A percentile compares a stretch with the other conserved stretches of the same genome.
Evolutionary conservation across 129 eudicot species (phyloP).

Genomic region (Chrysanthemum lavandulifolium): DNA sequence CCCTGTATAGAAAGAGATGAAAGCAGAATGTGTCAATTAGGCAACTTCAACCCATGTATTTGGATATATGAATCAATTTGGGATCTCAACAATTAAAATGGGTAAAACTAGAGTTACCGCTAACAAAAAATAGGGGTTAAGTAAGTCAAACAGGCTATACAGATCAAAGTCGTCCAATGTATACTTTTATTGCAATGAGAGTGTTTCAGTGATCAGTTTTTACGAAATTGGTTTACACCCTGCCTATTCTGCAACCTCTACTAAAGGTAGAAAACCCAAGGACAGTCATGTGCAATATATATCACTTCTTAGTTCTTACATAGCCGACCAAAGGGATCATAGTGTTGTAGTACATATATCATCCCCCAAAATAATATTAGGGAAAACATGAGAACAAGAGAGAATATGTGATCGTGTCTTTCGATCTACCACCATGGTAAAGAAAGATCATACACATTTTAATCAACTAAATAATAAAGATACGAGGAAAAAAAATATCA

Average conservation of each 20-base stretch:
- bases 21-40: not conserved
- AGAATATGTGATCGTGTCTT: not conserved
- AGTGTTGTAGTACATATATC: not conserved
- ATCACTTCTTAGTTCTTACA: not conserved
- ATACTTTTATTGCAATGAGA: no score
- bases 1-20: slow-evolving; percentile 39
- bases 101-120: no score
- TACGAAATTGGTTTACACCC: no score
- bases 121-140: no score
- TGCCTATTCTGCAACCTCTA: no score
- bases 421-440: not conserved
- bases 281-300: not conserved
- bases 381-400: not conserved
- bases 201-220: no score
- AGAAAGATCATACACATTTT: not conserved
- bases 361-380: not conserved
- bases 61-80: no score
- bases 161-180: no score
- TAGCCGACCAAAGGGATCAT: not conserved
- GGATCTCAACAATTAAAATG: no score
- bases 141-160: no score
- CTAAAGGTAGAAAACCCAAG: not conserved
- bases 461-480: not conserved
- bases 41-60: no score
- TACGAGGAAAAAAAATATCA: slow-evolving; percentile 5